phyloP scores from a whole-genome alignment of 2,329 filamentous ascomycete genomes.

The Didymella pomorum region DNA sequence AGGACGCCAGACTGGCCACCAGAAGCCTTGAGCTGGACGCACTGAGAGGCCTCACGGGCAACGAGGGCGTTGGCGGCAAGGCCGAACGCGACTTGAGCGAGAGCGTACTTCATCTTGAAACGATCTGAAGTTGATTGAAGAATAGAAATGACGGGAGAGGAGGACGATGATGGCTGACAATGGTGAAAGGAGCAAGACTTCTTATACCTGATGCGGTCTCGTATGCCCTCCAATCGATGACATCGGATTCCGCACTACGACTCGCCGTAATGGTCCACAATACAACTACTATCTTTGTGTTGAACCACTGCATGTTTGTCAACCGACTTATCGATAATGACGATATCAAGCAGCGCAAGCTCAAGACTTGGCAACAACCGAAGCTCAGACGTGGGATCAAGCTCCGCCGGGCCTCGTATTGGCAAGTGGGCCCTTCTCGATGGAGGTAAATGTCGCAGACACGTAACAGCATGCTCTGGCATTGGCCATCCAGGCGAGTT shows the following conservation, averaged over 20 bases:
- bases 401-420: conserved; percentile 3
- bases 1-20: conserved; percentile 58
- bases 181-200: neutral
- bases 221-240: conserved; percentile 8
- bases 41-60: conserved; percentile 29
- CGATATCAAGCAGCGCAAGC: conserved; percentile 27
- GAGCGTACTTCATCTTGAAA: conserved; percentile 34
- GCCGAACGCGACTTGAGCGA: conserved; percentile 30
- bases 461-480: conserved; percentile 27
- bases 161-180: neutral
- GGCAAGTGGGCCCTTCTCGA: conserved; percentile 6
- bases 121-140: neutral
- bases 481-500: conserved; percentile 20
- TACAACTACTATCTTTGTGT: conserved; percentile 10
- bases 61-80: conserved; percentile 36
- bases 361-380: conserved; percentile 3
- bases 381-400: conserved; percentile 13
- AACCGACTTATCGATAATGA: conserved; percentile 21
- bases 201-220: neutral
- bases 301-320: conserved; percentile 7
- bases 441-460: conserved; percentile 14
- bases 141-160: conserved; percentile 5
- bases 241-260: conserved; percentile 8
- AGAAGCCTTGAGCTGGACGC: conserved; percentile 29
- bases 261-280: conserved; percentile 4